Evolutionary conservation across 1,284 basidiomycete species (phyloP).

Genomic region (Cryptococcus sp.): DNA sequence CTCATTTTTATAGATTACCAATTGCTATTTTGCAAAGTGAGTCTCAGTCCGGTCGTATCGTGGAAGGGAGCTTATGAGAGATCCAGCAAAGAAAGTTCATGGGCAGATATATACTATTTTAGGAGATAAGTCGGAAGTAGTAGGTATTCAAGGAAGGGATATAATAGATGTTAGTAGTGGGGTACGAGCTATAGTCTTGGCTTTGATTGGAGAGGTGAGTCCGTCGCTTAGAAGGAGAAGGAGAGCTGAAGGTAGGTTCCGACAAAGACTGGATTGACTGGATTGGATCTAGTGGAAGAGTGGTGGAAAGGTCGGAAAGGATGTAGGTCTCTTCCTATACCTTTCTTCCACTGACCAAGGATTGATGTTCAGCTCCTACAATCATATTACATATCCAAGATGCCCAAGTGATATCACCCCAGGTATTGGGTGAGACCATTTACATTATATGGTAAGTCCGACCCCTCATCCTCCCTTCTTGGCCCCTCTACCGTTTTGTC

Average conservation of each 20-base stretch:
- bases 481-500: no score
- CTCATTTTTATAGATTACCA: slow-evolving; percentile 22
- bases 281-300: slow-evolving; percentile 34
- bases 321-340: slow-evolving; percentile 8
- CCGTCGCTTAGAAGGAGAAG: not conserved
- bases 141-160: slow-evolving; percentile 24
- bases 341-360: not conserved
- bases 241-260: slow-evolving; percentile 10
- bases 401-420: slow-evolving; percentile 26
- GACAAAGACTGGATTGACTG: slow-evolving; percentile 25
- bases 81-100: slow-evolving; percentile 16
- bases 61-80: no score
- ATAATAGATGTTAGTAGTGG: slow-evolving; percentile 24
- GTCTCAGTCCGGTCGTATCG: no score
- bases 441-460: slow-evolving; percentile 33
- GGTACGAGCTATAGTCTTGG: slow-evolving; percentile 23
- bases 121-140: not conserved
- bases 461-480: not conserved
- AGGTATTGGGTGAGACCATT: slow-evolving; percentile 30
- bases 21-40: slow-evolving; percentile 37
- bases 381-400: slow-evolving; percentile 34
- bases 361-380: slow-evolving; percentile 11
- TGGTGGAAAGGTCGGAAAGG: slow-evolving; percentile 25
- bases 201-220: slow-evolving; percentile 33
- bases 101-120: slow-evolving; percentile 14